Base-by-base conservation (phyloP, 1,139 yeast species). In the Hansenula sp. region DNA sequence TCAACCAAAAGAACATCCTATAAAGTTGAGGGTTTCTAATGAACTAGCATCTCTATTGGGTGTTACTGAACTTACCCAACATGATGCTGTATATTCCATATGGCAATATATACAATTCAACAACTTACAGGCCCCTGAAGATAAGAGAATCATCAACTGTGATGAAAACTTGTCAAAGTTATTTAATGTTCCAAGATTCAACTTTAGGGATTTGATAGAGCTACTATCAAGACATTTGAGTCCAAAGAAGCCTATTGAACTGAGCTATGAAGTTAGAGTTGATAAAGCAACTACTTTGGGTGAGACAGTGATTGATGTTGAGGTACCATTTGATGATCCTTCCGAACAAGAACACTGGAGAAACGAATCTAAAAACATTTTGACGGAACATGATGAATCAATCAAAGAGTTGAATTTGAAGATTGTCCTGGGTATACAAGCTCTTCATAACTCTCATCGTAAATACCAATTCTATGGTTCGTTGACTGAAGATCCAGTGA, bases 71-170 rank as follows among this genome's bases (percentile, higher is more conserved):
- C 83, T 87, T 37, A 83, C 95, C 6, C 90, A 90, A 61, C 93
- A 93, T 47, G 96, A 88, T 46, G 84, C 94, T 34, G 80, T 93
- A 25, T 88, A 82, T 55, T 79, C 83, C 24, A 70, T 93, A 42
- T 93, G 97, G 91, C 93, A 88, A 64, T 93, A 93, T 62, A 84
- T 87, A 43, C 82, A 86, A 57, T 78, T 78, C 65, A 86, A 86
- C 59, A 79, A 83, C 50, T 70, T 89, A 52, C 81, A 77, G 51
- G 79, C 76, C 37, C 61, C 65, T 5, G 77, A 74, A 40, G 87
- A 77, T 57, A 75, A 73, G 55, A 68, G 80, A 33, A 62, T 77
- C 19, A 73, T 88, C 42, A 80, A 81, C 59, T 76, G 91, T 44
- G 96, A 93, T 61, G 82, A 74, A 18, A 71, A 80, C 5, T 71